Conservation (phyloP, 2,329 filamentous ascomycete species). For the Aureobasidium melanogenum region DNA sequence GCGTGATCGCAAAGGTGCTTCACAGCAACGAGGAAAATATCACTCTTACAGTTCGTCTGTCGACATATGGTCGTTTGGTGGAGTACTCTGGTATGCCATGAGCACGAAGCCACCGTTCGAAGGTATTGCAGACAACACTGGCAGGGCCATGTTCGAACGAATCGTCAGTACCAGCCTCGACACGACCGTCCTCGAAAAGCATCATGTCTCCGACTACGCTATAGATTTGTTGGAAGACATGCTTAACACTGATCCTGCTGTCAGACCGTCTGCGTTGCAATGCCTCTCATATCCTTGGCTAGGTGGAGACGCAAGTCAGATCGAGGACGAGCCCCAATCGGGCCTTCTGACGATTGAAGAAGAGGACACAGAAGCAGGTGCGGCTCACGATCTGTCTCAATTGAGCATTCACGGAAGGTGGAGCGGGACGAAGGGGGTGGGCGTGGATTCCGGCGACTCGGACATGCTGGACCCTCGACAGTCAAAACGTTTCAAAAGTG, state of each 20-base stretch:
- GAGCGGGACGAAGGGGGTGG: constrained; percentile 20
- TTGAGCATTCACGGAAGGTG: constrained; percentile 44
- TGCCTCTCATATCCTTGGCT: constrained; percentile 72
- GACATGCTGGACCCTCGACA: constrained; percentile 31
- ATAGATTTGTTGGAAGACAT: constrained; percentile 71
- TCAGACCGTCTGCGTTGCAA: constrained; percentile 63
- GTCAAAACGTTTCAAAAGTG: constrained; percentile 35
- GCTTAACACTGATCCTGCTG: constrained; percentile 68
- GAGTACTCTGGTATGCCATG: constrained; percentile 82
- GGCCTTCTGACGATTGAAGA: constrained; percentile 46
- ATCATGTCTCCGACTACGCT: constrained; percentile 54
- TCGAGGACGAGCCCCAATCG: constrained; percentile 11
- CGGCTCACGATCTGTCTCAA: constrained; percentile 48
- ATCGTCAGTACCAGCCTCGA: constrained; percentile 77
- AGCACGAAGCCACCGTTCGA: constrained; percentile 73
- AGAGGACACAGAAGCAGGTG: constrained; percentile 51
- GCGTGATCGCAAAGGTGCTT: constrained; percentile 41
- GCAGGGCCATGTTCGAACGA: constrained; percentile 69
- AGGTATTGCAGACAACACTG: constrained; percentile 64
- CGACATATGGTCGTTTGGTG: constrained; percentile 93
- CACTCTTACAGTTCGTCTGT: constrained; percentile 80
- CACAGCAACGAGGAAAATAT: constrained; percentile 31
- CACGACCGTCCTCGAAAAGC: constrained; percentile 50
- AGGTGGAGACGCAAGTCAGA: constrained; percentile 34
- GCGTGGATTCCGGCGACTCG: constrained; percentile 28